Conservation (phyloP, 352 stramenopile genomes). For the Blastocystis sp. region DNA sequence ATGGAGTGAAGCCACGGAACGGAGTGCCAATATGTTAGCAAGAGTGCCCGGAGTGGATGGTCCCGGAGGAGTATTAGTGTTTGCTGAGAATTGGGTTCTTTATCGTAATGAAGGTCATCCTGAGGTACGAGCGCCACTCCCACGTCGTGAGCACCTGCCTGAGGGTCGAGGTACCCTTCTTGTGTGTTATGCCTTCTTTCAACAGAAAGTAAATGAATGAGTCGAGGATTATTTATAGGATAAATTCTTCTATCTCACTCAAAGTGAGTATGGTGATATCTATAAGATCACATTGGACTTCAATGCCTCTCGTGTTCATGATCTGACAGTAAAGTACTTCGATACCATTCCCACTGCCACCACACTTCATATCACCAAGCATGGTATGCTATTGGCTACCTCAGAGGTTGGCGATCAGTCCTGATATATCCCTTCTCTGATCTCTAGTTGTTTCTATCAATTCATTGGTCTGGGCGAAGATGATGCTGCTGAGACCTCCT, state of each 20-base stretch:
- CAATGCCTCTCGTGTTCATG: conserved; percentile 73
- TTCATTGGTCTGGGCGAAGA: conserved; percentile 49
- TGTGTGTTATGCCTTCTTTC: conserved; percentile 85
- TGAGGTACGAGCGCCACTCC: conserved; percentile 74
- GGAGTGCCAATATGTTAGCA: conserved; percentile 88
- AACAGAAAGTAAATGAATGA: conserved; percentile 76
- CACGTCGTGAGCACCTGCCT: conserved; percentile 78
- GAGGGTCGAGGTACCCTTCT: conserved; percentile 83
- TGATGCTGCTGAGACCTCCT: conserved; percentile 18
- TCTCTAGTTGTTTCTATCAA: conserved; percentile 59
- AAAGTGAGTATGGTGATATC: conserved; percentile 95
- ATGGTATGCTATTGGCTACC: conserved; percentile 90
- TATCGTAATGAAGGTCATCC: conserved; percentile 91
- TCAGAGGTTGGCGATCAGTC: conserved; percentile 95
- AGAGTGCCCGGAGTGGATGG: conserved; percentile 76
- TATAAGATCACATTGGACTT: conserved; percentile 94
- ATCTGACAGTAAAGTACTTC: conserved; percentile 80
- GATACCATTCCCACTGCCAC: conserved; percentile 87
- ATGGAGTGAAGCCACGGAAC: conserved; percentile 83
- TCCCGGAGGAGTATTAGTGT: conserved; percentile 89
- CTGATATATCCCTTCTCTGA: conserved; percentile 74
- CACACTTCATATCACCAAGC: conserved; percentile 93
- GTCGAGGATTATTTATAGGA: not conserved
- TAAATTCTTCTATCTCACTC: conserved; percentile 94
- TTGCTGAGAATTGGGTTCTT: conserved; percentile 90